Percentiles rank a stretch among this genome's conserved stretches.
These are phyloP conservation scores for Russula vinacea DNA, from an alignment of 768 basidiomycete species.

Conservation along the genomic window DNA sequence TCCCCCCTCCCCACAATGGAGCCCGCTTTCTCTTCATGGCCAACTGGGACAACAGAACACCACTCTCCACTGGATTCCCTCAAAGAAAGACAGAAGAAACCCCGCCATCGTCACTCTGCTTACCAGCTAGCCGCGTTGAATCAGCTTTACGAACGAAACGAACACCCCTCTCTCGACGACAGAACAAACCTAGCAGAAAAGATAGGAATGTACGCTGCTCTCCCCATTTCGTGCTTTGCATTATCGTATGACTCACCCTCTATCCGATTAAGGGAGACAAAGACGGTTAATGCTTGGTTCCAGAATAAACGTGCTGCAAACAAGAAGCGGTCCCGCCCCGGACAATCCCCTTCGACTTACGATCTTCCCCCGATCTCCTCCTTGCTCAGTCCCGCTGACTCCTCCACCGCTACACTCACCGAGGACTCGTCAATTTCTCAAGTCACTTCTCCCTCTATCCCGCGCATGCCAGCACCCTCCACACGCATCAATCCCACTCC, in stretches of 20 bases:
- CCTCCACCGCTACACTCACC: slow-evolving; percentile 39
- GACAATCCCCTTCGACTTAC: slow-evolving; percentile 33
- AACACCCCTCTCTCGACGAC: slow-evolving; percentile 69
- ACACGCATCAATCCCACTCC: slow-evolving; percentile 34
- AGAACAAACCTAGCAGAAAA: slow-evolving; percentile 65
- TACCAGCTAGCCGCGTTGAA: slow-evolving; percentile 73
- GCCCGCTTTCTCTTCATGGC: slow-evolving; percentile 34
- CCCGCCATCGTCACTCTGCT: slow-evolving; percentile 72
- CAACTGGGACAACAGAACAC: slow-evolving; percentile 21
- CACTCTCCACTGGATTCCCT: slow-evolving; percentile 33
- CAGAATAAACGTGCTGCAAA: slow-evolving; percentile 82
- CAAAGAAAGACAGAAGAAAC: slow-evolving; percentile 62
- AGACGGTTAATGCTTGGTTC: slow-evolving; percentile 85
- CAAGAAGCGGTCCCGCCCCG: slow-evolving; percentile 55
- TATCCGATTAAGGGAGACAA: slow-evolving; percentile 58
- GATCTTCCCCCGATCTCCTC: slow-evolving; percentile 37
- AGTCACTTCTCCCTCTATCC: slow-evolving; percentile 35
- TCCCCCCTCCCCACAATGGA: slow-evolving; percentile 30
- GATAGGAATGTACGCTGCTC: slow-evolving; percentile 65
- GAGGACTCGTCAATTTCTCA: slow-evolving; percentile 52
- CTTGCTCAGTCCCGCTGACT: slow-evolving; percentile 40
- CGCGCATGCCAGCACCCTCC: slow-evolving; percentile 30
- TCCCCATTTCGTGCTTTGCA: slow-evolving; percentile 11
- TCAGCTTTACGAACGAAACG: slow-evolving; percentile 70
- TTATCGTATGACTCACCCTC: slow-evolving; percentile 16